These are phyloP conservation scores for Fistulinella cinereoalba DNA, from an alignment of 1,284 basidiomycete species.

Conservation along the genomic window DNA sequence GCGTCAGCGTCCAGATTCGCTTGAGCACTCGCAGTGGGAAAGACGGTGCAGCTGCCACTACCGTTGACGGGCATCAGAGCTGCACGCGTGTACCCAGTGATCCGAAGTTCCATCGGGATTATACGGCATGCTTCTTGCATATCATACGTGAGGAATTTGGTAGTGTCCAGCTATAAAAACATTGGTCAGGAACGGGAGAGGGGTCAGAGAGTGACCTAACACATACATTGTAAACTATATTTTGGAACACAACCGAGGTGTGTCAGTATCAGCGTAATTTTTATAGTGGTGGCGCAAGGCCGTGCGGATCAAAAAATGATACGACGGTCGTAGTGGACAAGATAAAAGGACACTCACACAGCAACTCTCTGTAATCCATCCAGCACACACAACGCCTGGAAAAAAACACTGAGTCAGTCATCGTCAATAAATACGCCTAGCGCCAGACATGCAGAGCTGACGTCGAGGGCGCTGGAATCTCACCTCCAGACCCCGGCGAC, in stretches of 20 bases:
- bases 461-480: conserved; percentile 4
- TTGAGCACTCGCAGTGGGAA: background rate
- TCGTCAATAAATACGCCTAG: background rate
- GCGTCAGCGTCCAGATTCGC: background rate
- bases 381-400: conserved; percentile 54
- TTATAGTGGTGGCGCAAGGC: background rate
- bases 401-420: conserved; percentile 10
- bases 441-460: background rate
- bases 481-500: conserved; percentile 54
- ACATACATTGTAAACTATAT: conserved; percentile 26
- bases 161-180: conserved; percentile 28
- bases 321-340: background rate
- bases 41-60: conserved; percentile 5
- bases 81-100: conserved; percentile 43
- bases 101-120: conserved; percentile 48
- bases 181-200: too few species aligned
- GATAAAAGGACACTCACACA: conserved; percentile 37
- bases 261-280: background rate
- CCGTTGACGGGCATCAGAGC: conserved; percentile 32
- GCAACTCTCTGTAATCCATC: conserved; percentile 54
- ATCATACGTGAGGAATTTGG: conserved; percentile 30
- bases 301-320: background rate
- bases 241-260: background rate
- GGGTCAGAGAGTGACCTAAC: too few species aligned
- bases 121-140: conserved; percentile 50